These are phyloP conservation scores for Fraxinus paxiana DNA, from an alignment of 305 asterid species.

Conservation along the genomic window DNA sequence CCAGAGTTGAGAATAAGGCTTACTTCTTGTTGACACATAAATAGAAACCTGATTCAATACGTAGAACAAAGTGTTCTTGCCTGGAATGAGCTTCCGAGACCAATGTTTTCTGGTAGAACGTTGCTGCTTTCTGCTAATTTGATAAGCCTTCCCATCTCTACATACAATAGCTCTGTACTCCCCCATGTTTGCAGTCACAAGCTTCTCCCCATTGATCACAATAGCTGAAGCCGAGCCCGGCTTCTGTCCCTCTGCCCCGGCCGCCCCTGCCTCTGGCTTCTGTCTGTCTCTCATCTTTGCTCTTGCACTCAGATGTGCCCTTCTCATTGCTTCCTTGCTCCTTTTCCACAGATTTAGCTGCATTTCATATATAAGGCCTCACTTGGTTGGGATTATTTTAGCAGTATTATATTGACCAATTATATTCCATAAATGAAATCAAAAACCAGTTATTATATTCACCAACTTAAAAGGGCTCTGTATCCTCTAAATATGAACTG, in stretches of 20 bases:
- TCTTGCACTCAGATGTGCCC: constrained; percentile 43
- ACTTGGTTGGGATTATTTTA: background rate
- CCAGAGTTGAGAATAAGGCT: background rate
- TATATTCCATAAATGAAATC: background rate
- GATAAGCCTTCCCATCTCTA: constrained; percentile 51
- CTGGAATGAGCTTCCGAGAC: constrained; percentile 38
- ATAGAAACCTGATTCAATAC: background rate
- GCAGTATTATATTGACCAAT: background rate
- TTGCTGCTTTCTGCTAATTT: constrained; percentile 33
- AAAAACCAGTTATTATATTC: background rate
- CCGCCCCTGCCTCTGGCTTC: background rate
- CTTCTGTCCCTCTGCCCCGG: constrained; percentile 5
- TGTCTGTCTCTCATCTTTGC: constrained; percentile 30
- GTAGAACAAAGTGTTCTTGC: constrained; percentile 13
- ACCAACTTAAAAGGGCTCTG: background rate
- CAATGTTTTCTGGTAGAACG: constrained; percentile 29
- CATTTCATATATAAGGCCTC: constrained; percentile 7
- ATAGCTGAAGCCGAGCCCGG: constrained; percentile 51
- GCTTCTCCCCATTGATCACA: constrained; percentile 53
- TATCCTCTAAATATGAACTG: background rate
- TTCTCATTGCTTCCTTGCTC: constrained; percentile 45
- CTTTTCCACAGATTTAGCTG: constrained; percentile 38
- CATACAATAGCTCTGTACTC: constrained; percentile 52
- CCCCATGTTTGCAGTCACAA: constrained; percentile 50
- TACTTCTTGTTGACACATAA: background rate